Evolutionary conservation across 805 yeast species (phyloP).

Genomic region (Komagataella phaffii): DNA sequence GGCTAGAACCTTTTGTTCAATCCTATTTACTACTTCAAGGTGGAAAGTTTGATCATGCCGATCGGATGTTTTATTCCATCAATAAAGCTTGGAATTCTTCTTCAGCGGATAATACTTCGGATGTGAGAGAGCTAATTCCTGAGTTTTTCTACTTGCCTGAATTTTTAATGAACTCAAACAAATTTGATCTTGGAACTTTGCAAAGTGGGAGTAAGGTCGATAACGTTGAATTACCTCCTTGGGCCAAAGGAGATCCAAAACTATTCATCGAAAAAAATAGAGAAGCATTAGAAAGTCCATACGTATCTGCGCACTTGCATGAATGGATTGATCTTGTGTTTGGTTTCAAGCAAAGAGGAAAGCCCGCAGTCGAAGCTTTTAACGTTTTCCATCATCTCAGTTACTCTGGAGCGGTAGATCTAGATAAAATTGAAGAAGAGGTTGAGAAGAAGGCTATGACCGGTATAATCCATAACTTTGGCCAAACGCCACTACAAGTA

Average conservation of each 20-base stretch:
- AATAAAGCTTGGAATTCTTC: constrained; percentile 77
- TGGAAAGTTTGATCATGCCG: constrained; percentile 83
- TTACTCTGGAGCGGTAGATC: constrained; percentile 71
- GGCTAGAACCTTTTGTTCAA: constrained; percentile 71
- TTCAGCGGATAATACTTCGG: constrained; percentile 68
- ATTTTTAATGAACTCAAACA: constrained; percentile 51
- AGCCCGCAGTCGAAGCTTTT: constrained; percentile 46
- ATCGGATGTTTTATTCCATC: constrained; percentile 62
- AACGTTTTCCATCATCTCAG: constrained; percentile 80
- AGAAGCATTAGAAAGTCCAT: constrained; percentile 73
- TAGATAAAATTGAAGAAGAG: constrained; percentile 62
- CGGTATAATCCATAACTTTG: constrained; percentile 83
- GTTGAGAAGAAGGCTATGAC: constrained; percentile 64
- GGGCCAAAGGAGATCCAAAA: constrained; percentile 74
- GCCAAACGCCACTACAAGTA: constrained; percentile 74
- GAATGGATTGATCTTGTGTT: constrained; percentile 80
- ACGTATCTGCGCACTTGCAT: constrained; percentile 64
- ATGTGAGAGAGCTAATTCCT: constrained; percentile 78
- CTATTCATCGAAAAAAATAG: constrained; percentile 64
- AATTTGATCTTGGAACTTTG: constrained; percentile 54
- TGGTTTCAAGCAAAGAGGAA: constrained; percentile 70
- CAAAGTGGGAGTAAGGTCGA: constrained; percentile 46
- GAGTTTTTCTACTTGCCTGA: constrained; percentile 80
- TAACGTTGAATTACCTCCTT: constrained; percentile 63
- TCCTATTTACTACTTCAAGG: constrained; percentile 73